Base-by-base conservation (phyloP, 768 basidiomycete genomes). In the Filobasidium floriforme region DNA sequence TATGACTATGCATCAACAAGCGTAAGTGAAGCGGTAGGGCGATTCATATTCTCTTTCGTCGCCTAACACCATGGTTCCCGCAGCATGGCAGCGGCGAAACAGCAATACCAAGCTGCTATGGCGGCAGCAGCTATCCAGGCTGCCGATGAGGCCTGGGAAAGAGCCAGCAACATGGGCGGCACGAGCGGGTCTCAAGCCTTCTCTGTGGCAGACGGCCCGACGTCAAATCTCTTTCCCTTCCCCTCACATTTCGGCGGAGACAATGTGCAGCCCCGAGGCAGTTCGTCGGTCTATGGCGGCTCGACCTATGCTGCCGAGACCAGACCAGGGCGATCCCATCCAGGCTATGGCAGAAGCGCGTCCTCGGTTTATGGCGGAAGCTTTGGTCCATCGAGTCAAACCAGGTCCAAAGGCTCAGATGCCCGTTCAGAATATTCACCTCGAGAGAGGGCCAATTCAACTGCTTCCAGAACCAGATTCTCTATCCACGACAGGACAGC, bases 121-220 rank as follows among this genome's bases (percentile, higher is more conserved):
- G 90, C 90, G 6, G 90, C 90, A 77, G 90, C 92, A 70, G 90
- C 90, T 5, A 87, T 91, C 84, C 87, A 86, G 9, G 85, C 86
- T 9, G 90, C 90, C n/a, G 89, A 84, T 22, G 90, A 92, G 40
- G 89, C 92, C 74, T 92, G 90, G 90, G 90, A 92, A 74, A 86
- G 90, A 41, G 83, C 85, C 7, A 89, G 88, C 62, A 84, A 80
- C 43, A 69, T 83, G 5, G 54, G 54, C 24, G 54, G 54, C 6
- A 22, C 54, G 12, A 24, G 54, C 19, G 14, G 24, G 18, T 24
- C 29, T 57, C 54, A 49, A 18, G 46, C 46, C 32, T 37, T 37
- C 46, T 49, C 46, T 14, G 12, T 22, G 46, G 46, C 15, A 18
- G 46, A 49, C 14, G 15, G 5, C 32, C 32, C 32, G 9, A 4